Percentiles rank a stretch among this genome's conserved stretches.
Evolutionary conservation across 2,329 filamentous ascomycete genomes (phyloP).

Genomic region (Purpureocillium lavendulum): DNA sequence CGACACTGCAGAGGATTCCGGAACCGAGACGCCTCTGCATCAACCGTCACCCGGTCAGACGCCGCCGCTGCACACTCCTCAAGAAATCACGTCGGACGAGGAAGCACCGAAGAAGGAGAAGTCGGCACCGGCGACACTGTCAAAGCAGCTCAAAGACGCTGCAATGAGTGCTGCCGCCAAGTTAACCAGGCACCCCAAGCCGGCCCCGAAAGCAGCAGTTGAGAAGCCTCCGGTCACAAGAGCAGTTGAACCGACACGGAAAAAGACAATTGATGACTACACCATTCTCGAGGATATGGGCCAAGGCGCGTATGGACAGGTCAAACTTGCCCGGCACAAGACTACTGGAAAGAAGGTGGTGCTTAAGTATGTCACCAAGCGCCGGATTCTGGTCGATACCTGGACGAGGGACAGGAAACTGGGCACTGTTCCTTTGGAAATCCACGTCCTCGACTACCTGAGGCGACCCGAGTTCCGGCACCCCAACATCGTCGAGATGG

Average conservation of each 20-base stretch:
- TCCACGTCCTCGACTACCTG: constrained; percentile 92
- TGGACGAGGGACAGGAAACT: constrained; percentile 92
- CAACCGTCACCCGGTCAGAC: constrained; percentile 72
- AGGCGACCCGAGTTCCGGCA: constrained; percentile 62
- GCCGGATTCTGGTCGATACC: constrained; percentile 92
- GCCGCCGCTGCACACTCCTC: constrained; percentile 46
- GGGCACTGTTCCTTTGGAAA: constrained; percentile 91
- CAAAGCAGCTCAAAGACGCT: constrained; percentile 48
- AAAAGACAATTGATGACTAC: constrained; percentile 86
- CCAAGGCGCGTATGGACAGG: constrained; percentile 93
- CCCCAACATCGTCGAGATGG: constrained; percentile 66
- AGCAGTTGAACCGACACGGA: constrained; percentile 36
- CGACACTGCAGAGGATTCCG: constrained; percentile 54
- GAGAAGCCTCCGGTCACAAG: constrained; percentile 26
- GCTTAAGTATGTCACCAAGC: constrained; percentile 95
- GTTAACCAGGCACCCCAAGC: constrained; percentile 33
- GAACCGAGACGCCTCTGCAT: constrained; percentile 61
- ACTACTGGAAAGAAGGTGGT: constrained; percentile 76
- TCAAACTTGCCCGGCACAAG: constrained; percentile 87
- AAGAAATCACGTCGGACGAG: constrained; percentile 47
- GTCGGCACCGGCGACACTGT: constrained; percentile 37
- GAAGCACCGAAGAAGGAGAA: constrained; percentile 33
- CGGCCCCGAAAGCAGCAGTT: constrained; percentile 15
- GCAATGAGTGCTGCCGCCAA: constrained; percentile 47
- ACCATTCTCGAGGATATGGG: constrained; percentile 96